Evolutionary conservation across 164 flowering plant species (phyloP), one percentile per base, ranked within the genome.

Genomic region (Stephania japonica): DNA sequence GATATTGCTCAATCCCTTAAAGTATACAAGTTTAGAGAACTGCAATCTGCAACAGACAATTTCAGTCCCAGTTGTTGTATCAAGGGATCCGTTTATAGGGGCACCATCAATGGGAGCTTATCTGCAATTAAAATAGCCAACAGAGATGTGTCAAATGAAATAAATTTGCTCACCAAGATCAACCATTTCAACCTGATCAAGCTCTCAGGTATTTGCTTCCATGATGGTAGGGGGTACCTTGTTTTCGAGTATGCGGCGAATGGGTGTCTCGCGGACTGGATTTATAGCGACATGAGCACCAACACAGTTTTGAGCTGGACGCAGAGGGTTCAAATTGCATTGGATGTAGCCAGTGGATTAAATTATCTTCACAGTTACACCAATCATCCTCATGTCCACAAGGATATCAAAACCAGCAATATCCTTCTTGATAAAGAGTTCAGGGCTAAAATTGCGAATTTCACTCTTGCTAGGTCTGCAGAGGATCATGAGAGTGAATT

Each of bases 401-500:
- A 85, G 82, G 84, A 90, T 75, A 67, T 94, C 47, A 88, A 79
- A n/a, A 83, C 86, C 80, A 80, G 85, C 72, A 88, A 86, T 70
- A 69, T 94, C 24, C 88, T 91, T 59, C 88, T 94, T 26, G 89
- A 87, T 50, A 68, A 69, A 13, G 83, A 85, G 65, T 86, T 88
- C 76, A 80, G 96, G 76, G 98, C 90, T 7, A 94, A 94, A 82
- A 86, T 92, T 71, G 81, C 89, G 6, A 87, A 89, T 62, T 85
- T 90, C 50, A 75, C 84, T 41, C 76, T 85, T 13, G 85, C 91
- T 14, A 85, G 88, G 65, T 80, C 89, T 11, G 78, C 85, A 38
- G 81, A 78, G 62, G 87, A 83, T 59, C 18, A 75, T 63, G 90
- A 82, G 41, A 86, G 85, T 18, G 82, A 81, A 10, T 83, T 83